Evolutionary conservation across 306 rosid genomes (phyloP), one percentile per base, ranked within the genome.

Genomic region (Gleditsia sinensis): DNA sequence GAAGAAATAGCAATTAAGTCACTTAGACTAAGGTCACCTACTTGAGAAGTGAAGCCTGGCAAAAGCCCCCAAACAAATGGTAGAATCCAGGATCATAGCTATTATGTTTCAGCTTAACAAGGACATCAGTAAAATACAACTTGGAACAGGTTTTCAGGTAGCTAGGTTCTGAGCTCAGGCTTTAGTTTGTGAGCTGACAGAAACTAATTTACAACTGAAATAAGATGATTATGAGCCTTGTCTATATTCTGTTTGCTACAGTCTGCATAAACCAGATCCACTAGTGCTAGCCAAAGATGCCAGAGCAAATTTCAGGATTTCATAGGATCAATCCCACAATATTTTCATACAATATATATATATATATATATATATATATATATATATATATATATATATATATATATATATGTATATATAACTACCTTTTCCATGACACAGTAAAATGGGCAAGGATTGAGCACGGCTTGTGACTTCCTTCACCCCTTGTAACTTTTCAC

Each of bases 391-490:
- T n/a, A n/a, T n/a, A n/a, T n/a, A n/a, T n/a, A n/a, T n/a, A n/a
- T n/a, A n/a, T n/a, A n/a, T n/a, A n/a, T n/a, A n/a, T n/a, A n/a
- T n/a, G n/a, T n/a, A n/a, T n/a, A n/a, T 9, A 3, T 36, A 79
- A 67, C 33, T 82, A 94, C 99, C 93, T 92, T 92, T 88, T 74
- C 99, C 99, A 78, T 94, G 99, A 76, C 97, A 94, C 34, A 94
- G 86, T 76, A 94, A 82, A 80, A 92, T 46, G 12, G 99, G 97
- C 79, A 94, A 81, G 72, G 97, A 85, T 61, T 79, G 81, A 62
- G 92, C 88, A 13, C 97, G 90, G 43, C 86, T 83, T 3, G 72
- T 70, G 43, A 89, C 92, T 69, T 86, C 99, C 32, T 66, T 85
- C 72, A 77, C 71, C 71, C 84, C 97, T 72, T 83, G 92, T 72